Conservation (phyloP, 2,329 filamentous ascomycete genomes). For the Periconia digitata region DNA sequence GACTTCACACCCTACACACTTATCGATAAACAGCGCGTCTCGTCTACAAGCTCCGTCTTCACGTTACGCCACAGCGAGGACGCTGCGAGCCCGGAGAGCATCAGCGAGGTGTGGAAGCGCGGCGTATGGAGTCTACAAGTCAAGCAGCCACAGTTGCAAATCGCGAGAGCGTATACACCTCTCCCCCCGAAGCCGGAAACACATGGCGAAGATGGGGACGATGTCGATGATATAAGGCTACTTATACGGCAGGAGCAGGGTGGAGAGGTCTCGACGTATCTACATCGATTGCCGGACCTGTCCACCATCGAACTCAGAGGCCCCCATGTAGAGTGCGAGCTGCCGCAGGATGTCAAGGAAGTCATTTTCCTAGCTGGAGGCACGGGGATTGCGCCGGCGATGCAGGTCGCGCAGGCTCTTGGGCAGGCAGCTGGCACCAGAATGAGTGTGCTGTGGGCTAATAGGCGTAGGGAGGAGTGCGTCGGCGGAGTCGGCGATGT, state of each 20-base stretch:
- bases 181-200: constrained; percentile 61
- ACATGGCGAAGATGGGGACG: constrained; percentile 22
- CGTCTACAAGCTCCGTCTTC: constrained; percentile 69
- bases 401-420: constrained; percentile 74
- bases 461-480: constrained; percentile 66
- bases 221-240: constrained; percentile 60
- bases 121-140: constrained; percentile 88
- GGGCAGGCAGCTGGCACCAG: constrained; percentile 47
- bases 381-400: constrained; percentile 85
- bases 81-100: constrained; percentile 28
- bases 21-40: constrained; percentile 61
- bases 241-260: constrained; percentile 75
- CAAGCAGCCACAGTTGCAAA: constrained; percentile 92
- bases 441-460: constrained; percentile 83
- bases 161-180: constrained; percentile 88
- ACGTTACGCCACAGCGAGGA: constrained; percentile 55
- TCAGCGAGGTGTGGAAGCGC: constrained; percentile 53
- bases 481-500: constrained; percentile 59
- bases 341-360: constrained; percentile 56
- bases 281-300: constrained; percentile 66
- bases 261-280: constrained; percentile 84
- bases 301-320: constrained; percentile 75
- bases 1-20: constrained; percentile 69
- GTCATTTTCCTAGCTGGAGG: constrained; percentile 88
- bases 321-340: constrained; percentile 68